Evolutionary conservation across 805 yeast genomes (phyloP).

Genomic region (Hanseniaspora guilliermondii): DNA sequence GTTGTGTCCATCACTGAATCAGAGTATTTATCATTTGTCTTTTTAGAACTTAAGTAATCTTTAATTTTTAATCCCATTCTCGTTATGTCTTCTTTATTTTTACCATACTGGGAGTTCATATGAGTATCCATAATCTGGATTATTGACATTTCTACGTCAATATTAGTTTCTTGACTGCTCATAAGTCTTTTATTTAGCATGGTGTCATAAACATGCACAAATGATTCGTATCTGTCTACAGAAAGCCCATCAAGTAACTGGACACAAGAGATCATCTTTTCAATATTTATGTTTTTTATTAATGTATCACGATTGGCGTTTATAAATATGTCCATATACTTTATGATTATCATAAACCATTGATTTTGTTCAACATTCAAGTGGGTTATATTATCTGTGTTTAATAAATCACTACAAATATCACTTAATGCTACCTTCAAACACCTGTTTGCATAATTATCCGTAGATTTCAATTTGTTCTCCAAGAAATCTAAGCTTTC

Average conservation of each 20-base stretch:
- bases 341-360: slow-evolving; percentile 1
- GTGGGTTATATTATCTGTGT: background rate
- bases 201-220: background rate
- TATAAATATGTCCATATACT: background rate
- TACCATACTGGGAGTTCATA: background rate
- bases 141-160: background rate
- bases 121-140: slow-evolving; percentile 5
- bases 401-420: background rate
- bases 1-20: slow-evolving; percentile 22
- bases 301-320: background rate
- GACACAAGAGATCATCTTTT: background rate
- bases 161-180: background rate
- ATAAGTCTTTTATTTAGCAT: slow-evolving; percentile 1
- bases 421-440: background rate
- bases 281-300: background rate
- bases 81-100: slow-evolving; percentile 21
- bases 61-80: slow-evolving; percentile 78
- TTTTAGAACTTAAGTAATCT: slow-evolving; percentile 54
- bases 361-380: slow-evolving; percentile 1
- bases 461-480: background rate
- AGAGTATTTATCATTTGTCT: slow-evolving; percentile 33
- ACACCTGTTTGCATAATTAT: background rate
- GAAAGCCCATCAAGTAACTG: background rate
- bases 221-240: background rate
- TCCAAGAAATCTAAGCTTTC: background rate